Evolutionary conservation across 2,329 filamentous ascomycete species (phyloP).

Genomic region (Hypoxylon sp.): DNA sequence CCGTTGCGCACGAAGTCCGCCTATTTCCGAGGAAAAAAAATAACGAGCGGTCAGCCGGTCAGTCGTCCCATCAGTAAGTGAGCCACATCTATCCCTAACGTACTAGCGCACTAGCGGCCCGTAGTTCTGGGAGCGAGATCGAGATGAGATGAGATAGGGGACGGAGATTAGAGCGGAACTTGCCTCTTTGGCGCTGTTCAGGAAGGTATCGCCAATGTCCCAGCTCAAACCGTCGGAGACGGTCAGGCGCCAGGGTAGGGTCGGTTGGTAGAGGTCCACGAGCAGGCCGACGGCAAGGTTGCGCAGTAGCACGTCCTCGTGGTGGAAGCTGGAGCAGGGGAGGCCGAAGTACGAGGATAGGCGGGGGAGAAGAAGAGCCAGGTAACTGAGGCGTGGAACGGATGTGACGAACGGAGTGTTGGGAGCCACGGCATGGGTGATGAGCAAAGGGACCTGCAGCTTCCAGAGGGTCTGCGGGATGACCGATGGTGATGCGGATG

Average conservation of each 20-base stretch:
- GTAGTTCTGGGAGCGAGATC: background rate
- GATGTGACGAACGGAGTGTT: conserved; percentile 66
- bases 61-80: background rate
- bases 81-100: conserved; percentile 23
- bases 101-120: conserved; percentile 8
- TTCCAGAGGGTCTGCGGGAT: conserved; percentile 68
- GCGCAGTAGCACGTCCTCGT: conserved; percentile 57
- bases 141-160: background rate
- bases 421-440: conserved; percentile 65
- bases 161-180: conserved; percentile 44
- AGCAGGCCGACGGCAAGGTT: conserved; percentile 57
- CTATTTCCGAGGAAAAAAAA: conserved; percentile 53
- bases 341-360: conserved; percentile 67
- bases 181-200: conserved; percentile 75
- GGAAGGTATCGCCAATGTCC: conserved; percentile 74
- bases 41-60: background rate
- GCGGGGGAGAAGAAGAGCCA: conserved; percentile 70
- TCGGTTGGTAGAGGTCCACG: conserved; percentile 69
- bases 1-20: conserved; percentile 91
- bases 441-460: conserved; percentile 67
- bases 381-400: conserved; percentile 72
- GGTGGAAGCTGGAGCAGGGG: conserved; percentile 72
- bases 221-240: conserved; percentile 69
- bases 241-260: conserved; percentile 68
- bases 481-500: conserved; percentile 26